Evolutionary conservation across 768 basidiomycete genomes (phyloP).

Genomic region (Zangia roseola): DNA sequence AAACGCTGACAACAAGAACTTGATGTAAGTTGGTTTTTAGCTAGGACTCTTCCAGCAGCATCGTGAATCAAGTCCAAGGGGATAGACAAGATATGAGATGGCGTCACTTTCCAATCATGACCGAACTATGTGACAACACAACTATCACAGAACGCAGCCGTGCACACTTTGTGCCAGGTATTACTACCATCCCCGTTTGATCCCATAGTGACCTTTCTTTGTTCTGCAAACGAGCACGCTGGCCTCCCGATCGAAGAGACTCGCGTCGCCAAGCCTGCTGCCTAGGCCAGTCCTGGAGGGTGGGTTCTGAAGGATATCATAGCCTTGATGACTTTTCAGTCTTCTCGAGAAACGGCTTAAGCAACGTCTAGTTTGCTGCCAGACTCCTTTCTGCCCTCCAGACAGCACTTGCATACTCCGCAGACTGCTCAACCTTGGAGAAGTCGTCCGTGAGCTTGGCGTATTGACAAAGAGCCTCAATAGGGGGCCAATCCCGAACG

Average conservation of each 20-base stretch:
- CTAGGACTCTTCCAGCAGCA: no score
- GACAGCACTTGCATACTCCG: neutral
- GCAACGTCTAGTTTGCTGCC: neutral
- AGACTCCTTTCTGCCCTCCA: constrained; percentile 8
- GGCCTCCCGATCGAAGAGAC: constrained; percentile 5
- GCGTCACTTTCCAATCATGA: constrained; percentile 9
- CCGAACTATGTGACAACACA: neutral
- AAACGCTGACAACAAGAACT: no score
- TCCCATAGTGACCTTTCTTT: constrained; percentile 8
- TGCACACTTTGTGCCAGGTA: constrained; percentile 12
- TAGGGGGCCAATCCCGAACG: neutral
- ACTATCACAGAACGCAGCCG: constrained; percentile 4
- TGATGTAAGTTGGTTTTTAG: no score
- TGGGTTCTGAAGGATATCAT: neutral
- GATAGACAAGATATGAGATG: no score
- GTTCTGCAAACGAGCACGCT: constrained; percentile 7
- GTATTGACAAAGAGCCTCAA: neutral
- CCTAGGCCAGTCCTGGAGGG: neutral
- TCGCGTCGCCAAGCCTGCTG: constrained; percentile 7
- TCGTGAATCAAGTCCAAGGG: no score
- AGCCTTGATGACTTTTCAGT: neutral
- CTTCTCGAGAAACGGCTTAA: neutral
- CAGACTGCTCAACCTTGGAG: constrained; percentile 5
- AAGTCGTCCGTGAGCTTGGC: constrained; percentile 2
- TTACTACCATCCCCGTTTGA: neutral